Base-by-base conservation (phyloP, 2,329 filamentous ascomycete genomes). In the Cytospora chrysosperma region DNA sequence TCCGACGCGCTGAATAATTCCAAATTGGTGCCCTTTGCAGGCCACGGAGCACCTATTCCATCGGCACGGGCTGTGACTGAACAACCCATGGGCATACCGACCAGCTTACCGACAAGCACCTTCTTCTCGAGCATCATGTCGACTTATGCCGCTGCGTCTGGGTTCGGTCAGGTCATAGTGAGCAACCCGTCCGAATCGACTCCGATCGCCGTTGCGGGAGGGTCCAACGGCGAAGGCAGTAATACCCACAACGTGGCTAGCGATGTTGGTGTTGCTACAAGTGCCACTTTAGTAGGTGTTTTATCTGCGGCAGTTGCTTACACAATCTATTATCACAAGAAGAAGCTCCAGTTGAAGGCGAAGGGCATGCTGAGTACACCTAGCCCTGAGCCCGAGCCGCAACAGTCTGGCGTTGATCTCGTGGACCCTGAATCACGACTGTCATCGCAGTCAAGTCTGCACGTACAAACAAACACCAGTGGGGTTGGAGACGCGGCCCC, bases 201-300 rank as follows among this genome's bases (percentile, higher is more conserved):
- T n/a, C n/a, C n/a, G n/a, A n/a, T n/a, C n/a, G n/a, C n/a, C n/a
- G n/a, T n/a, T n/a, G n/a, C n/a, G n/a, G n/a, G n/a, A n/a, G n/a
- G n/a, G n/a, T n/a, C n/a, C n/a, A n/a, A n/a, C n/a, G n/a, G n/a
- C n/a, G n/a, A n/a, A n/a, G n/a, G n/a, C n/a, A n/a, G n/a, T n/a
- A n/a, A n/a, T n/a, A 49, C 32, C n/a, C 56, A 56, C 51, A 32
- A 51, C 30, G 30, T 27, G 15, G 59, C 59, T 6, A 49, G 37
- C 7, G 47, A 32, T n/a, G 78, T 96, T 95, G 37, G 92, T 92
- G 75, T 96, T 96, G 77, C 89, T 92, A 79, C 96, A 92, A 34
- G 91, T 89, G 74, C 88, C 92, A 72, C 92, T 85, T 82, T 93
- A 95, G 80, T 89, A 93, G 64, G 92, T 92, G 73, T 96, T 92